Conservation (phyloP, 768 basidiomycete species). For the Amylocystis lapponica region DNA sequence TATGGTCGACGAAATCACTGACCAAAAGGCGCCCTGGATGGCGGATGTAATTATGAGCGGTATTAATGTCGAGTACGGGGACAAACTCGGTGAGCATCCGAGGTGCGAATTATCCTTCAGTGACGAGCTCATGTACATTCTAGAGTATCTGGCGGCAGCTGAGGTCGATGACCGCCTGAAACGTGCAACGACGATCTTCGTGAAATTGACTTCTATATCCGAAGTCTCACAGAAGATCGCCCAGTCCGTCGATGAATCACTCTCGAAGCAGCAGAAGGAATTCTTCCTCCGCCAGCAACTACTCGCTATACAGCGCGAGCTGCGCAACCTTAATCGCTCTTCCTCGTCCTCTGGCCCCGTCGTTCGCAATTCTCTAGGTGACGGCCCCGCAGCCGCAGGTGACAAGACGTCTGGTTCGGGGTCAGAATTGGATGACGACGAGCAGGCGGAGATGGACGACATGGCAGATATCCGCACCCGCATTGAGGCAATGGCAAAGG, state of each 20-base stretch:
- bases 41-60: constrained; percentile 67
- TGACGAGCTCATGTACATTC: neutral
- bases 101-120: neutral
- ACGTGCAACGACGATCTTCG: constrained; percentile 63
- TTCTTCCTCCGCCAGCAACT: constrained; percentile 82
- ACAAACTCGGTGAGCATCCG: constrained; percentile 53
- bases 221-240: constrained; percentile 82
- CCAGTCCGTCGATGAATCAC: constrained; percentile 71
- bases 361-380: neutral
- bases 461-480: constrained; percentile 64
- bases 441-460: constrained; percentile 77
- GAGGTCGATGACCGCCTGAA: constrained; percentile 58
- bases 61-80: constrained; percentile 59
- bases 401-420: constrained; percentile 15
- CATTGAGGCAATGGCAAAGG: constrained; percentile 68
- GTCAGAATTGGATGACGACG: constrained; percentile 69
- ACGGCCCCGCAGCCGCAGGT: neutral
- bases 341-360: constrained; percentile 9
- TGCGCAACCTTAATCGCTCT: constrained; percentile 46
- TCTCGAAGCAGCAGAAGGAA: constrained; percentile 87
- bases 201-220: constrained; percentile 70
- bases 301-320: constrained; percentile 72
- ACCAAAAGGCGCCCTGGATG: constrained; percentile 63
- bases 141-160: constrained; percentile 58
- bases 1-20: constrained; percentile 69